phyloP scores from a whole-genome alignment of 129 eudicot species.

The Sambucus nigra region DNA sequence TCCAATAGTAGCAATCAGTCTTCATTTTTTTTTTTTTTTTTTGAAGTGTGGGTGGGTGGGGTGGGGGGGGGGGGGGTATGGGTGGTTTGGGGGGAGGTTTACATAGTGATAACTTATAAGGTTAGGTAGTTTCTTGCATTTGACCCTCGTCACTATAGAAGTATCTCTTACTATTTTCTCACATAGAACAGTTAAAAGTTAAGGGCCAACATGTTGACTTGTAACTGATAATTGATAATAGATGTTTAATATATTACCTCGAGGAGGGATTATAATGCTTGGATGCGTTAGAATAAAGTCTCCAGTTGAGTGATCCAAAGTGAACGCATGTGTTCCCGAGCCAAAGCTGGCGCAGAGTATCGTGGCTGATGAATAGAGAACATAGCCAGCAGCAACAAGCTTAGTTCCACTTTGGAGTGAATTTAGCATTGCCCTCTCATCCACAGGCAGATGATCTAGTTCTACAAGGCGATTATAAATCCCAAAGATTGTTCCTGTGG shows the following conservation, averaged over 20 bases:
- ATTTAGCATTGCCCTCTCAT: slow-evolving; percentile 72
- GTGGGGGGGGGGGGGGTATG: too few species aligned
- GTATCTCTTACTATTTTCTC: too few species aligned
- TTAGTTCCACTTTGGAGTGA: slow-evolving; percentile 79
- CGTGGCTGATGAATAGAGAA: slow-evolving; percentile 95
- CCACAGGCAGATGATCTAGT: slow-evolving; percentile 55
- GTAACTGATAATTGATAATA: too few species aligned
- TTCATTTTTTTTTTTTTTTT: too few species aligned
- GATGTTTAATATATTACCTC: slow-evolving; percentile 39
- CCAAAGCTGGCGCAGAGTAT: slow-evolving; percentile 82
- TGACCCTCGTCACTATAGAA: too few species aligned
- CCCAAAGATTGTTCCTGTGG: slow-evolving; percentile 97
- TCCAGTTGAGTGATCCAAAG: slow-evolving; percentile 74
- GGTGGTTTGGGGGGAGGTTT: too few species aligned
- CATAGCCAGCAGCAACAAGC: slow-evolving; percentile 88
- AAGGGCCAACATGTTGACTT: too few species aligned
- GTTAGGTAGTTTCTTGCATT: too few species aligned
- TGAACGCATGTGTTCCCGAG: slow-evolving; percentile 72
- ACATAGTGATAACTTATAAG: too few species aligned
- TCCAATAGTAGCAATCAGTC: too few species aligned
- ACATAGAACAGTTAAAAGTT: too few species aligned
- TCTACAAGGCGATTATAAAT: slow-evolving; percentile 71
- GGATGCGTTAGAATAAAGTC: slow-evolving; percentile 89
- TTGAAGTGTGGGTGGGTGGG: too few species aligned
- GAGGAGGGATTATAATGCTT: slow-evolving; percentile 60